Percentiles rank a stretch among this genome's conserved stretches.
Conservation (phyloP, 2,329 filamentous ascomycete genomes). For the Cercospora canescens region DNA sequence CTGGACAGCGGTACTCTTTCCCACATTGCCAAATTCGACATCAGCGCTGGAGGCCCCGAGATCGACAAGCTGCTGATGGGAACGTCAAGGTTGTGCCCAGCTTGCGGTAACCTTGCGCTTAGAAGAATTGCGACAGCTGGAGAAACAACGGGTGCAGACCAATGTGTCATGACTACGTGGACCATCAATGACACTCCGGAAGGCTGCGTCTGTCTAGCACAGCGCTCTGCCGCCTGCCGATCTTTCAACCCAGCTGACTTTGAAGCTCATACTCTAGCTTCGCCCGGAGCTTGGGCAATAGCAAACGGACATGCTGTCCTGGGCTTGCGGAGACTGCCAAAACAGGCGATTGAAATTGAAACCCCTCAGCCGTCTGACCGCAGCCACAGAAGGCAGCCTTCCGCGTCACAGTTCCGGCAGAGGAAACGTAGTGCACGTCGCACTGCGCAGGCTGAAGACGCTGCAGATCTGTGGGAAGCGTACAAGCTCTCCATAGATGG, state of each 20-base stretch:
- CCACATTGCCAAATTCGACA: slow-evolving; percentile 20
- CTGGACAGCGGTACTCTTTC: slow-evolving; percentile 24
- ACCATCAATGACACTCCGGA: slow-evolving; percentile 29
- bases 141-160: not conserved
- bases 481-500: slow-evolving; percentile 53
- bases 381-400: not conserved
- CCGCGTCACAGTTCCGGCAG: slow-evolving; percentile 13
- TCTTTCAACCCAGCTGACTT: slow-evolving; percentile 14
- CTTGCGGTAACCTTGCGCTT: slow-evolving; percentile 58
- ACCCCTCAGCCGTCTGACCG: not conserved
- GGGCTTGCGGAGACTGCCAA: slow-evolving; percentile 27
- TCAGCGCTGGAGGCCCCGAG: slow-evolving; percentile 1
- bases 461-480: slow-evolving; percentile 51
- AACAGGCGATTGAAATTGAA: not conserved
- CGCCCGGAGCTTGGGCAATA: slow-evolving; percentile 25
- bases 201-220: slow-evolving; percentile 30
- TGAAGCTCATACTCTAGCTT: slow-evolving; percentile 12
- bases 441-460: slow-evolving; percentile 11
- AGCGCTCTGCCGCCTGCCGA: slow-evolving; percentile 15
- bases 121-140: slow-evolving; percentile 67
- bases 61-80: slow-evolving; percentile 23
- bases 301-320: slow-evolving; percentile 27
- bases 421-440: slow-evolving; percentile 16
- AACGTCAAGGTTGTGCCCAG: slow-evolving; percentile 45
- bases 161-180: slow-evolving; percentile 26